These are phyloP conservation scores for Iberis pinnata DNA, from an alignment of 345 rosid genomes.

Conservation along the genomic window DNA sequence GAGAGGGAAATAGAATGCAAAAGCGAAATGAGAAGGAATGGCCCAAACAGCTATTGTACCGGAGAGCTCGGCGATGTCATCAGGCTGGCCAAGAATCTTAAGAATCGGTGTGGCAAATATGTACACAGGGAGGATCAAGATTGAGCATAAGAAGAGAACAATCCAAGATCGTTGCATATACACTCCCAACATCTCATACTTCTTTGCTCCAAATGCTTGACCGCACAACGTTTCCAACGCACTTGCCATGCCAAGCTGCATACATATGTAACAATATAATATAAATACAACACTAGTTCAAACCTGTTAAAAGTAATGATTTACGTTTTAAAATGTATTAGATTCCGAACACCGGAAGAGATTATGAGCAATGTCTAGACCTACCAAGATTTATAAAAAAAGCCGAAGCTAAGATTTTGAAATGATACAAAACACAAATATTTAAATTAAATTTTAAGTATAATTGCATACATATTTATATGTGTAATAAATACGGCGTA, in stretches of 20 bases:
- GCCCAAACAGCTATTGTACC: slow-evolving; percentile 43
- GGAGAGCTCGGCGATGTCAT: slow-evolving; percentile 50
- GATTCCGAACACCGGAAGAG: too few relatives aligned
- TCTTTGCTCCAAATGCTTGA: slow-evolving; percentile 68
- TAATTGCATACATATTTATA: too few relatives aligned
- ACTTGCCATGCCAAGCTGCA: slow-evolving; percentile 67
- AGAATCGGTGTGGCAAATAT: slow-evolving; percentile 46
- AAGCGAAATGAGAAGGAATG: slow-evolving; percentile 73
- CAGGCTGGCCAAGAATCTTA: slow-evolving; percentile 58
- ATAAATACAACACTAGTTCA: too few relatives aligned
- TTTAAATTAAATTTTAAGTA: too few relatives aligned
- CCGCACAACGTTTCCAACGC: slow-evolving; percentile 36
- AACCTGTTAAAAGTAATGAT: too few relatives aligned
- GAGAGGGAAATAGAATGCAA: slow-evolving; percentile 62
- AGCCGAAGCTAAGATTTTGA: too few relatives aligned
- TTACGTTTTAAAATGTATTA: too few relatives aligned
- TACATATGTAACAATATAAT: too few relatives aligned
- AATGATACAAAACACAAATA: too few relatives aligned
- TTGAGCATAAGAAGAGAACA: slow-evolving; percentile 40
- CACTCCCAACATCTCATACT: slow-evolving; percentile 56
- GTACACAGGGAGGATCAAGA: slow-evolving; percentile 51
- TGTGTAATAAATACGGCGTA: too few relatives aligned
- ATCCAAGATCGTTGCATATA: slow-evolving; percentile 83
- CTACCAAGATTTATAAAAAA: too few relatives aligned
- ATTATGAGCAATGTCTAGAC: too few relatives aligned